Evolutionary conservation across 75 land plant species (phyloP).

Genomic region (Cupressus sempervirens): DNA sequence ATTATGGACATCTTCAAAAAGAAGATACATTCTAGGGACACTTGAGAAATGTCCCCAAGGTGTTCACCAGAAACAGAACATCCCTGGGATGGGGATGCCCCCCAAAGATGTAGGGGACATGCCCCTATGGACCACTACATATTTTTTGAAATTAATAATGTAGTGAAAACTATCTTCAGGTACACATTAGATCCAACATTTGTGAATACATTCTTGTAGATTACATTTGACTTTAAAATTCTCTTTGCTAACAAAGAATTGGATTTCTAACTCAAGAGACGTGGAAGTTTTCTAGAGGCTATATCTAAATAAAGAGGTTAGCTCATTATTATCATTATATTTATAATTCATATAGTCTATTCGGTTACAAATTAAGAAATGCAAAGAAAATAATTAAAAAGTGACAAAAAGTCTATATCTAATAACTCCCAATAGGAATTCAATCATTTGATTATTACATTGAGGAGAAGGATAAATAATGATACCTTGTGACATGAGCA

Average conservation of each 20-base stretch:
- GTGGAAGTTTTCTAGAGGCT: neutral
- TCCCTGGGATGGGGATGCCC: no score
- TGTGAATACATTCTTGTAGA: neutral
- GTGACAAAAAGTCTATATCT: neutral
- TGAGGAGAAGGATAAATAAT: neutral
- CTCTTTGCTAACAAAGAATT: no score
- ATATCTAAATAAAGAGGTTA: neutral
- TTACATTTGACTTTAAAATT: no score
- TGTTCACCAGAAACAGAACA: no score
- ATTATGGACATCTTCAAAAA: no score
- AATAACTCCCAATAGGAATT: neutral
- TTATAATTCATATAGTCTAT: neutral
- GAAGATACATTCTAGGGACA: no score
- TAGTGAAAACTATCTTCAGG: neutral
- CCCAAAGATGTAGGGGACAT: no score
- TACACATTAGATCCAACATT: neutral
- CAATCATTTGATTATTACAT: neutral
- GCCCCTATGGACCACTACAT: no score
- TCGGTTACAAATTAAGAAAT: neutral
- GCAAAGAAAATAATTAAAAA: neutral
- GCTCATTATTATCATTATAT: neutral
- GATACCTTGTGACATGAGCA: conserved; percentile 58
- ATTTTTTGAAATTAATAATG: neutral
- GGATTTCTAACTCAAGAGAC: neutral
- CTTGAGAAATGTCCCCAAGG: no score